Evolutionary conservation across 257 asterid species (phyloP).

Genomic region (Marsdenia floribunda): DNA sequence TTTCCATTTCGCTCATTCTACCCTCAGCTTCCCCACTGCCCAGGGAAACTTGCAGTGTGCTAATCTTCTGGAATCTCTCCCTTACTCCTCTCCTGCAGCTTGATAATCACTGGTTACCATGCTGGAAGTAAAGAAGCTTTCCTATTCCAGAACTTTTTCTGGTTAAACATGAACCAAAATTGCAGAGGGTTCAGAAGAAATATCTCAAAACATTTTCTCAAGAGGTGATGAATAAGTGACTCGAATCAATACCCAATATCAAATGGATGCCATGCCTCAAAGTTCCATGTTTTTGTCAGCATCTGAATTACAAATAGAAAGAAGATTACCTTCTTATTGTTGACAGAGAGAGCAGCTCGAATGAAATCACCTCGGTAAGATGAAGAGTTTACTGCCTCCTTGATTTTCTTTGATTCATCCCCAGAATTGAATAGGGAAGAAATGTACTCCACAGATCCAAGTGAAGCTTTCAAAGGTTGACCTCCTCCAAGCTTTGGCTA

Average conservation of each 20-base stretch:
- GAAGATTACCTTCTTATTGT: conserved; percentile 53
- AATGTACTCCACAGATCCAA: conserved; percentile 93
- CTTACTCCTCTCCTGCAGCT: neutral
- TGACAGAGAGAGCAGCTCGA: conserved; percentile 86
- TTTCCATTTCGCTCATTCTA: neutral
- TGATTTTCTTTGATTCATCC: conserved; percentile 61
- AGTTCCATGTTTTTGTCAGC: neutral
- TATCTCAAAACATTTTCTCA: neutral
- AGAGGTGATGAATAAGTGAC: neutral
- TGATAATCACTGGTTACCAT: neutral
- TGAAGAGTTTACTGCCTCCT: conserved; percentile 75
- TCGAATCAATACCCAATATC: neutral
- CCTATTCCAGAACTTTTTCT: neutral
- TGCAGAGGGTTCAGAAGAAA: neutral
- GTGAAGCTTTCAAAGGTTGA: conserved; percentile 71
- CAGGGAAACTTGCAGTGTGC: neutral
- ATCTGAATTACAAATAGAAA: neutral
- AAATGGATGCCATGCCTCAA: neutral
- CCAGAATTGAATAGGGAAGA: conserved; percentile 68
- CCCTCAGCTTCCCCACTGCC: neutral
- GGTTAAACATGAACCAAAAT: neutral
- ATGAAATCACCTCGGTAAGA: conserved; percentile 74
- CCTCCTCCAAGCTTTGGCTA: conserved; percentile 90
- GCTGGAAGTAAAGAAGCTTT: neutral
- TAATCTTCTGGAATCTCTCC: neutral